Base-by-base conservation (phyloP, 306 rosid species). In the Corylus heterophylla region DNA sequence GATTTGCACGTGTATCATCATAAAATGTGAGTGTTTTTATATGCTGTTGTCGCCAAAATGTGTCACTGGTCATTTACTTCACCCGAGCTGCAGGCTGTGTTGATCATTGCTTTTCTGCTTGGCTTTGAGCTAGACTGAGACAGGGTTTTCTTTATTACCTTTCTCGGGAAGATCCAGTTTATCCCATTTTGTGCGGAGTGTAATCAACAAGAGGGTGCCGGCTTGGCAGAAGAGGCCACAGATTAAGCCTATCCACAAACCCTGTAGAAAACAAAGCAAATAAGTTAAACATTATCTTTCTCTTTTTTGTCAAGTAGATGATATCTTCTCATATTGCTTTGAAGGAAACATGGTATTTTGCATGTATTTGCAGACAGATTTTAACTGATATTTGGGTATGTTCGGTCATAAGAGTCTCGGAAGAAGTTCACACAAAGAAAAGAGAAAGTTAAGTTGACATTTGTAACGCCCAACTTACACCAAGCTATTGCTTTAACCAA, bases 231-330 rank as follows among this genome's bases (percentile, higher is more conserved):
- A 50, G 63, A 93, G 39, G 54, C 93, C 97, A 62, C 92, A 90
- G 9, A 88, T 90, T 70, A 92, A 63, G 61, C 92, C 96, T 54
- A 92, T 89, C 97, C 98, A 94, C 81, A 94, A 86, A 22, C 96
- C 98, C 97, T 94, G 76, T 25, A 69, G 69, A 9, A 64, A 45
- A 76, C n/a, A 52, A 51, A 55, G 8, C 25, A 54, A 25, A 54
- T 8, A 17, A 54, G 22, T 18, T 5, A 6, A 54, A 39, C 44
- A 39, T 39, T 3, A 39, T 5, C 6, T 1, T 42, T 6, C 8
- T 42, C 45, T 42, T 42, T 42, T 42, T 42, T 42, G 45, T 42
- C 45, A 42, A 42, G 45, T 25, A 11, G 66, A 8, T 11, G 13
- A 59, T 59, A 9, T 25, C 27, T 20, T 58, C 64, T 58, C 64